Base-by-base conservation (phyloP, 1,139 yeast species). In the Candida sp. region DNA sequence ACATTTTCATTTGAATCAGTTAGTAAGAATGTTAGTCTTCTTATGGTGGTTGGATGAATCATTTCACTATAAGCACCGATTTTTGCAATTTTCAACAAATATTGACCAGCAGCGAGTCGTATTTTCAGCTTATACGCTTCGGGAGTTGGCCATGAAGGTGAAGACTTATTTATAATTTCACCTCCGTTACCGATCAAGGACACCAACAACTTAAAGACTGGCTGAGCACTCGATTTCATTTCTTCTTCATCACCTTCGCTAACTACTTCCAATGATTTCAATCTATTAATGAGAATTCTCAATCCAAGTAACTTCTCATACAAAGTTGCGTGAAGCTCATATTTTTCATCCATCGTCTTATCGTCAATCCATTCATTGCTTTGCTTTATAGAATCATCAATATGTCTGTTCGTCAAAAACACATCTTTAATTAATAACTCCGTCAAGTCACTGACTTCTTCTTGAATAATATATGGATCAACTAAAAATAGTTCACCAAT, bases 161-260 rank as follows among this genome's bases (percentile, higher is more conserved):
- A 54, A 38, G 70, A 69, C 22, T 73, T 72, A 23, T 77, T 70
- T 3, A 84, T 79, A 23, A 90, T 75, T 56, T 90, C 97, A n/a
- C 97, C 97, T 39, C 87, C 86, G 58, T 85, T 85, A 3, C 83
- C 80, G 39, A 90, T 79, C 30, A 87, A 67, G 2, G 91, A 80
- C 35, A 79, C 70, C 36, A 89, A 70, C 35, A 88, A 64, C 51
- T 85, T 87, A 47, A 88, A 63, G 0, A 87, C 81, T 6, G 91
- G 89, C 43, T 73, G 79, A 0, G 86, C 81, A 33, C 59, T 60
- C 21, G 55, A 53, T 4, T 52, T 47, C 65, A 69, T 60, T 49
- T 51, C 66, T 48, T 66, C 44, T 58, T 56, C 42, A 55, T 62
- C 58, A 4, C 63, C 61, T 2, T 62, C 69, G 21, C 61, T 59